Conservation (phyloP, 352 stramenopile genomes). For the Globisporangium irregulare region DNA sequence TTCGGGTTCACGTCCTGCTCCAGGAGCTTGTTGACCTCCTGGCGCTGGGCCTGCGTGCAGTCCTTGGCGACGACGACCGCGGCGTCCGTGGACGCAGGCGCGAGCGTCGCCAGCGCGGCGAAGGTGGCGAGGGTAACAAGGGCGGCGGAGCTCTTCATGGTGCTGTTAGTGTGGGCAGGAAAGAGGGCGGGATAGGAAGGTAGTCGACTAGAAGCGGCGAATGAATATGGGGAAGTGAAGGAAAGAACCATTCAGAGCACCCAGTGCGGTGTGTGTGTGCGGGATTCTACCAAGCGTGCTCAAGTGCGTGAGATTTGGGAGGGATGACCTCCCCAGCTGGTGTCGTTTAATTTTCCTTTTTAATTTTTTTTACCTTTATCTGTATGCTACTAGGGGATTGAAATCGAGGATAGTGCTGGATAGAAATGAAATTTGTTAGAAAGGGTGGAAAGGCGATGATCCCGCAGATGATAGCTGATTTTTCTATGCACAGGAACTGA, state of each 20-base stretch:
- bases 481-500: conserved; percentile 1
- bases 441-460: neutral
- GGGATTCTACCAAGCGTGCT: neutral
- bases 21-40: conserved; percentile 55
- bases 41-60: conserved; percentile 49
- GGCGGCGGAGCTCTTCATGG: conserved; percentile 38
- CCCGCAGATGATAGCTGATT: neutral
- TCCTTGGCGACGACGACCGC: conserved; percentile 30
- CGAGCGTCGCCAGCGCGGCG: conserved; percentile 15
- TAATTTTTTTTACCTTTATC: neutral
- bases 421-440: neutral
- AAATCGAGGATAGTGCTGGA: neutral
- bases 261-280: conserved; percentile 5
- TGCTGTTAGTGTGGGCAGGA: neutral
- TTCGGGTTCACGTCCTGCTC: conserved; percentile 52
- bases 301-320: neutral
- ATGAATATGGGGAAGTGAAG: conserved; percentile 17
- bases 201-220: conserved; percentile 22
- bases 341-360: neutral
- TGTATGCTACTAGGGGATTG: neutral
- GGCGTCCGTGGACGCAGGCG: conserved; percentile 10
- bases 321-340: neutral
- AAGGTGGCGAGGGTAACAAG: conserved; percentile 8
- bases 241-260: conserved; percentile 9
- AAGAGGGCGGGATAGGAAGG: neutral